Conservation (phyloP, 164 flowering plant genomes). For the Santalum album region DNA sequence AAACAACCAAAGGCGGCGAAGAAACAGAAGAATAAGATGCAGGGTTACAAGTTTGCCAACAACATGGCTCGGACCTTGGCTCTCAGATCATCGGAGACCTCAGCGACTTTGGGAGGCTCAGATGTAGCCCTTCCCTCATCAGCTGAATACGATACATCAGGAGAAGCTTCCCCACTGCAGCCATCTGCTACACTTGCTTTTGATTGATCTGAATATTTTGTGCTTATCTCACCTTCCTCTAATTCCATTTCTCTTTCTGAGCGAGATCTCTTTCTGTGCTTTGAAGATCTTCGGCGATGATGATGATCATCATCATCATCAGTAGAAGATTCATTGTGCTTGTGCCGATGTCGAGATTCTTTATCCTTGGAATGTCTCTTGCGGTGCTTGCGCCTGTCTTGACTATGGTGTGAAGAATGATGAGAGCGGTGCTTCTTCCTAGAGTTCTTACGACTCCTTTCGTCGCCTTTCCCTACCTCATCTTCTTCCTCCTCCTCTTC, state of each 20-base stretch:
- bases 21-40: no score
- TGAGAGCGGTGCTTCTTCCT: conserved; percentile 50
- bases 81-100: conserved; percentile 67
- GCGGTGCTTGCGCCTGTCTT: conserved; percentile 39
- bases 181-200: conserved; percentile 17
- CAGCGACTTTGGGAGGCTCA: conserved; percentile 30
- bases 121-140: conserved; percentile 22
- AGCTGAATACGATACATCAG: conserved; percentile 18
- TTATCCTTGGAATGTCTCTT: conserved; percentile 35
- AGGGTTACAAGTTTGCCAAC: conserved; percentile 62
- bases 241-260: conserved; percentile 29
- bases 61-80: conserved; percentile 89
- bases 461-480: conserved; percentile 17
- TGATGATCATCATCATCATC: conserved; percentile 31
- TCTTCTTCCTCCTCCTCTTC: conserved; percentile 17
- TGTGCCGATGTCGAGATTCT: conserved; percentile 23
- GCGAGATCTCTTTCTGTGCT: conserved; percentile 9
- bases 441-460: conserved; percentile 26
- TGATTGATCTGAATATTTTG: conserved; percentile 27
- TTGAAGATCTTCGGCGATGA: background rate
- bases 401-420: conserved; percentile 35
- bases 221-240: conserved; percentile 53
- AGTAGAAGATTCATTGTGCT: conserved; percentile 31
- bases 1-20: no score
- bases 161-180: conserved; percentile 30